Evolutionary conservation across 352 stramenopile species (phyloP).

Genomic region (Phytophthora crassamura): DNA sequence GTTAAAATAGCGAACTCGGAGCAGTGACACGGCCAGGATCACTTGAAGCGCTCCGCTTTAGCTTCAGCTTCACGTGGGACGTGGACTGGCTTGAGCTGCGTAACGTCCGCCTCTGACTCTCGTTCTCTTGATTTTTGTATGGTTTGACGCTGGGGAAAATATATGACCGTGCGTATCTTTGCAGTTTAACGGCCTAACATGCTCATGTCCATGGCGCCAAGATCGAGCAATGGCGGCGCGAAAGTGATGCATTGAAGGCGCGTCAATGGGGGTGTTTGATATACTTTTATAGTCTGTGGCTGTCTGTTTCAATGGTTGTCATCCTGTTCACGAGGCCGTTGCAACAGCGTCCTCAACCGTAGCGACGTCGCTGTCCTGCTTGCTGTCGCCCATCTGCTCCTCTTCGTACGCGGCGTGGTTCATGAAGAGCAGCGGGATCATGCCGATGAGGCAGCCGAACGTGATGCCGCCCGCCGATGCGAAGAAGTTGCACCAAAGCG

Average conservation of each 20-base stretch:
- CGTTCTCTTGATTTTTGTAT: conserved; percentile 28
- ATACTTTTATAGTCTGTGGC: not conserved
- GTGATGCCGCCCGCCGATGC: conserved; percentile 86
- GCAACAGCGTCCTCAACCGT: not conserved
- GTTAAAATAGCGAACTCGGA: conserved; percentile 37
- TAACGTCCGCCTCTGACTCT: conserved; percentile 13
- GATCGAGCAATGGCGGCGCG: not conserved
- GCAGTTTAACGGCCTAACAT: conserved; percentile 8
- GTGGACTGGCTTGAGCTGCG: conserved; percentile 9
- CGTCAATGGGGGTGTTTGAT: not conserved
- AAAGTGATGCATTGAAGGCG: conserved; percentile 23
- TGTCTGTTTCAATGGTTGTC: conserved; percentile 12
- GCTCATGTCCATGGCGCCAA: not conserved
- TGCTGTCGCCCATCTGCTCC: conserved; percentile 44
- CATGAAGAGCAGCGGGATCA: conserved; percentile 92
- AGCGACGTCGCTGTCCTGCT: conserved; percentile 9
- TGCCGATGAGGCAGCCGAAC: conserved; percentile 89
- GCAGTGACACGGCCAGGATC: conserved; percentile 14
- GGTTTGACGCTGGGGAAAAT: conserved; percentile 29
- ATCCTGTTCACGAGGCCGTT: conserved; percentile 3
- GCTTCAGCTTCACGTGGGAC: conserved; percentile 23
- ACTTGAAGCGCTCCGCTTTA: conserved; percentile 24
- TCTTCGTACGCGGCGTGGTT: conserved; percentile 73
- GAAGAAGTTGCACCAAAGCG: conserved; percentile 78
- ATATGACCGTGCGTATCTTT: conserved; percentile 33